Conservation (phyloP, 768 basidiomycete genomes). For the Panaeolus cyanescens region DNA sequence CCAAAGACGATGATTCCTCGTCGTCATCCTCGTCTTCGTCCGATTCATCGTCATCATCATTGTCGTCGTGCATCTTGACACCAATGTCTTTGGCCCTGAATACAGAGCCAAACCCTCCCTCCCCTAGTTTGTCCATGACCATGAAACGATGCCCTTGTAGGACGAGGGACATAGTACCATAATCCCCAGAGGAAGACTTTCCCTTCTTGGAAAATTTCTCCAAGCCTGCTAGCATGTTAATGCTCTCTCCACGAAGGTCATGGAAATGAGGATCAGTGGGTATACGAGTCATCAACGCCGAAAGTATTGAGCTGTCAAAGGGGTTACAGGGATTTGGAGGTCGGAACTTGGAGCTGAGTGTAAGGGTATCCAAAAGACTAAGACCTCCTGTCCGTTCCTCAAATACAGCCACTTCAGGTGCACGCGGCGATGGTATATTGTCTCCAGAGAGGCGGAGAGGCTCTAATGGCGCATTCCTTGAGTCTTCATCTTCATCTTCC, state of each 20-base stretch:
- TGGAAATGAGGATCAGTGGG: constrained; percentile 62
- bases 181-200: constrained; percentile 42
- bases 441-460: constrained; percentile 29
- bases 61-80: constrained; percentile 36
- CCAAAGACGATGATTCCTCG: constrained; percentile 53
- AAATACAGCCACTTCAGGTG: constrained; percentile 31
- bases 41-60: constrained; percentile 53
- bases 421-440: constrained; percentile 21
- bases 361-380: constrained; percentile 65
- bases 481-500: constrained; percentile 30
- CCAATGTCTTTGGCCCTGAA: constrained; percentile 76
- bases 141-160: constrained; percentile 68
- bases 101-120: constrained; percentile 97
- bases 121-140: constrained; percentile 87
- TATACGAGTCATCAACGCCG: constrained; percentile 63
- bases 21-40: constrained; percentile 54
- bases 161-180: constrained; percentile 51
- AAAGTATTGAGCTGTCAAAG: constrained; percentile 66
- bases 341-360: constrained; percentile 62
- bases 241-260: constrained; percentile 56
- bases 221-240: constrained; percentile 63
- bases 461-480: constrained; percentile 21
- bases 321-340: constrained; percentile 91
- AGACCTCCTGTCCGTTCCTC: constrained; percentile 67
- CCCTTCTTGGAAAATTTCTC: constrained; percentile 69